phyloP scores from a whole-genome alignment of 805 yeast species.

The Yamadazyma nakazawae region DNA sequence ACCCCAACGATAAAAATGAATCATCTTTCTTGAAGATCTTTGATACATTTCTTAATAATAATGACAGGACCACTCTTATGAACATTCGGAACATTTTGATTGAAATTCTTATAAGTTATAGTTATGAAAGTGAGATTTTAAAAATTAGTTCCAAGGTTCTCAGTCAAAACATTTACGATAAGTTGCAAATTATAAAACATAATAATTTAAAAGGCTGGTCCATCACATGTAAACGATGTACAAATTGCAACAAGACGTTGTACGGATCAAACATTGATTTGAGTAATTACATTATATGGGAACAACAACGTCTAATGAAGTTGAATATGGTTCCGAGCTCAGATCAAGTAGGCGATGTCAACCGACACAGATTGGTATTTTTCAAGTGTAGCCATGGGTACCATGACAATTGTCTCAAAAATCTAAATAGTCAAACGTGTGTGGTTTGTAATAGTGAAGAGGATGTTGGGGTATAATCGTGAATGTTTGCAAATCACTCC shows the following conservation, averaged over 20 bases:
- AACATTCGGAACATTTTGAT: conserved; percentile 58
- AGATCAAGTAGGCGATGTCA: conserved; percentile 7
- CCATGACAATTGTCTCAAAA: conserved; percentile 54
- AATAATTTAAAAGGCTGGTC: conserved; percentile 60
- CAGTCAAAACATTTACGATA: conserved; percentile 52
- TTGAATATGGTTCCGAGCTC: conserved; percentile 2
- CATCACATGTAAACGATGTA: conserved; percentile 52
- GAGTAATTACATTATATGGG: conserved; percentile 56
- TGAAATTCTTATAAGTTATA: conserved; percentile 62
- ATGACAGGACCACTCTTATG: conserved; percentile 49
- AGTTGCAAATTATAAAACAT: conserved; percentile 40
- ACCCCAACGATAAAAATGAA: conserved; percentile 18
- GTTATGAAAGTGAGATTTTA: conserved; percentile 59
- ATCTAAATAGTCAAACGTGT: conserved; percentile 32
- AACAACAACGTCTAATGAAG: conserved; percentile 27
- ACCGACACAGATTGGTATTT: conserved; percentile 41
- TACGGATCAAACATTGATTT: conserved; percentile 65
- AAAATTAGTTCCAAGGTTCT: conserved; percentile 50
- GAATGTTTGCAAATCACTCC: no score
- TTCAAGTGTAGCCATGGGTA: conserved; percentile 69
- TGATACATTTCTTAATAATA: conserved; percentile 49
- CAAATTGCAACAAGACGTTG: conserved; percentile 68
- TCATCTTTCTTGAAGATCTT: conserved; percentile 53
- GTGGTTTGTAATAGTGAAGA: conserved; percentile 18
- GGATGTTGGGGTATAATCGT: neutral